Evolutionary conservation across 495 filamentous ascomycete genomes (phyloP), one percentile per base, ranked within the genome.

Genomic region (Lichenothelia convexa): DNA sequence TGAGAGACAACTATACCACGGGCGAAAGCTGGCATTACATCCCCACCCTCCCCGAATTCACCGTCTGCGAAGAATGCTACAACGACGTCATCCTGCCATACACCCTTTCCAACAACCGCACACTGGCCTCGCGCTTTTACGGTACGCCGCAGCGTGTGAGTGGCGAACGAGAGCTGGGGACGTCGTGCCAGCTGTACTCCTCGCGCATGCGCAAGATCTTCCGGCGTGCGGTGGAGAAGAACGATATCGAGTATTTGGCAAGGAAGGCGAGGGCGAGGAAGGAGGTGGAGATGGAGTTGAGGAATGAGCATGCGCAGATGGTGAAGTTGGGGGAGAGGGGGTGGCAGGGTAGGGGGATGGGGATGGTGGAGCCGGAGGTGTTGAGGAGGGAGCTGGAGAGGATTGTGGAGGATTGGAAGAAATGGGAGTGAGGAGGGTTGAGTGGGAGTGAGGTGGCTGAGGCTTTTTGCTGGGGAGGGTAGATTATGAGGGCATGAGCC

Each of bases 141-240:
- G 50, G 53, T 3, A 53, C 57, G 3, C 48, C 59, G 44, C 60
- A 62, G 18, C 47, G 59, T 1, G 52, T 65, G 5, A 62, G 62
- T 1, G 58, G 64, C 21, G 58, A 67, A 35, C 7, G 24, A 13
- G 54, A 65, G 36, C 51, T 50, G 3, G 57, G 63, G 3, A 57
- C 70, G 23, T 65, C 64, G 15, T 89, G 81, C 45, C 76, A 81
- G 54, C 57, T 86, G 5, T 85, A 80, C 42, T 78, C 74, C n/a
- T 55, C 64, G 7, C 67, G 73, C n/a, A 85, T 85, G 74, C 63
- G 79, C 27, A 55, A 61, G 1, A 61, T 74, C 6, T 83, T 82
- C 49, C 46, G 51, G 13, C 60, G 67, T 15, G 73, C 75, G 2
- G 66, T 75, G 33, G 44, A 58, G 38, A 62, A 64, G 13, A 60